Conservation (phyloP, 2,329 filamentous ascomycete species). For the Ophidiomyces ophidiicola region DNA sequence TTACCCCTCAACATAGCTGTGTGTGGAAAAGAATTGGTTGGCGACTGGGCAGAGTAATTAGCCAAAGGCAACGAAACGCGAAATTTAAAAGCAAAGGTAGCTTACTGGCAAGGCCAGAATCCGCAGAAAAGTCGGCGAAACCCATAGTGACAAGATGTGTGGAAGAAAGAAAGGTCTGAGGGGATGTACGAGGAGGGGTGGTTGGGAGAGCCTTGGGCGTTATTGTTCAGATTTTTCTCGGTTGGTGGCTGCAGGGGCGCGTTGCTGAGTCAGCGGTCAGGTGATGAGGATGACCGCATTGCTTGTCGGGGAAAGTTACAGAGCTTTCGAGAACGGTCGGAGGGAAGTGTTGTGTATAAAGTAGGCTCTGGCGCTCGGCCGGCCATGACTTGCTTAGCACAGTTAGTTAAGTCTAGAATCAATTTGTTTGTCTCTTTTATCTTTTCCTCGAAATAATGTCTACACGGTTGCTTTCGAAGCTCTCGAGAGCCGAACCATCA, state of each 20-base stretch:
- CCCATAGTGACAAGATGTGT: slow-evolving; percentile 41
- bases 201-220: slow-evolving; percentile 3
- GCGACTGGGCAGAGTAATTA: slow-evolving; percentile 28
- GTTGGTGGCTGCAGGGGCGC: neutral
- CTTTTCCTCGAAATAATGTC: neutral
- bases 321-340: slow-evolving; percentile 11
- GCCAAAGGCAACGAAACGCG: slow-evolving; percentile 15
- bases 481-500: slow-evolving; percentile 3
- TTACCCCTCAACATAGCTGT: slow-evolving; percentile 75
- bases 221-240: slow-evolving; percentile 9
- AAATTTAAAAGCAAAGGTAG: slow-evolving; percentile 21
- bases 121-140: slow-evolving; percentile 54
- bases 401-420: no score
- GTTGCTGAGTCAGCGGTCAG: slow-evolving; percentile 8
- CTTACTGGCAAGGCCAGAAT: slow-evolving; percentile 50
- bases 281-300: slow-evolving; percentile 4
- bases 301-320: neutral
- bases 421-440: neutral
- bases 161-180: slow-evolving; percentile 17
- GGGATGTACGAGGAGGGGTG: slow-evolving; percentile 17
- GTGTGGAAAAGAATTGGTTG: slow-evolving; percentile 42
- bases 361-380: no score
- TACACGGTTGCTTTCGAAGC: slow-evolving; percentile 3
- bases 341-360: neutral
- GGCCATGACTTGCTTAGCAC: no score